These are phyloP conservation scores for Candida tetrigidarum DNA, from an alignment of 1,139 yeast species.

Conservation along the genomic window DNA sequence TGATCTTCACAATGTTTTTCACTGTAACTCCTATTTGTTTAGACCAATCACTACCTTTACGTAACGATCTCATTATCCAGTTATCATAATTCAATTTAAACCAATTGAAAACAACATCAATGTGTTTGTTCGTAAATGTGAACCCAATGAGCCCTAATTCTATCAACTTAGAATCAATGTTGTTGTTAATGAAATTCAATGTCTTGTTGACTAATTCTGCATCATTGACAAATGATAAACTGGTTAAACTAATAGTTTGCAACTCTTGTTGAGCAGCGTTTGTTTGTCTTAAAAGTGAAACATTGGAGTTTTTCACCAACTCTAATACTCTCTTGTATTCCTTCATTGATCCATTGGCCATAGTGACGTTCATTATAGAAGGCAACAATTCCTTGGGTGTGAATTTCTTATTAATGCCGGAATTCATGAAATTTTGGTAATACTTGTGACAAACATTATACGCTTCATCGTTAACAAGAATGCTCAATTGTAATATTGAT, in stretches of 20 bases:
- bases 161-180: constrained; percentile 56
- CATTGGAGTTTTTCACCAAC: constrained; percentile 52
- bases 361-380: constrained; percentile 36
- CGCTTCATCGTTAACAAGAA: constrained; percentile 27
- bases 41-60: constrained; percentile 49
- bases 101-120: constrained; percentile 55
- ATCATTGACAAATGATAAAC: constrained; percentile 52
- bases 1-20: constrained; percentile 42
- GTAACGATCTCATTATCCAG: constrained; percentile 50
- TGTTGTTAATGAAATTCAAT: constrained; percentile 57
- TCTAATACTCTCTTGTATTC: constrained; percentile 62
- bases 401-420: constrained; percentile 50
- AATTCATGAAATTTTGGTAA: constrained; percentile 46
- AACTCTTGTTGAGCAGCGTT: constrained; percentile 35
- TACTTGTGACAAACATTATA: constrained; percentile 38
- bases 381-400: constrained; percentile 51
- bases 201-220: constrained; percentile 53
- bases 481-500: constrained; percentile 41
- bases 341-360: constrained; percentile 40
- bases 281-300: constrained; percentile 37
- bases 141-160: constrained; percentile 61
- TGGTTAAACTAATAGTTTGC: constrained; percentile 57
- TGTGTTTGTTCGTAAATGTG: constrained; percentile 14
- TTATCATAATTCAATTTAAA: constrained; percentile 52
- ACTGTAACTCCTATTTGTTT: constrained; percentile 43